phyloP scores from a whole-genome alignment of 768 basidiomycete genomes.

The Chalciporus chontae region DNA sequence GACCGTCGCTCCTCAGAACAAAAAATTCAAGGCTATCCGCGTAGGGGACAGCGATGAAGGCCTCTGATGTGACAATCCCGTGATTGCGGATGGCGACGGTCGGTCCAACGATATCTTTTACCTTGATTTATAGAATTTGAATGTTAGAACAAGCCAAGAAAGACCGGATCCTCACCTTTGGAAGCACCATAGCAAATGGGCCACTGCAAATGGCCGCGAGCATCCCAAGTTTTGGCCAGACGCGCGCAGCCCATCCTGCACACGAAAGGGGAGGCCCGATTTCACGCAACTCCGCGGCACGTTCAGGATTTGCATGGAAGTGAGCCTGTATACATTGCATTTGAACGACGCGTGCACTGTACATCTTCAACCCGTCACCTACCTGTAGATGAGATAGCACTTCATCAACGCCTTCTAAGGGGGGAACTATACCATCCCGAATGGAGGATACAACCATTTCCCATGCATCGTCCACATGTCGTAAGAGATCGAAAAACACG shows the following conservation, averaged over 20 bases:
- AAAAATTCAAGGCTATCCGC: slow-evolving; percentile 1
- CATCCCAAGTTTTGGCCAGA: slow-evolving; percentile 8
- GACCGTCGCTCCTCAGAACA: slow-evolving; percentile 3
- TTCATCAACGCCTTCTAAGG: slow-evolving; percentile 5
- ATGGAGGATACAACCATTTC: slow-evolving; percentile 14
- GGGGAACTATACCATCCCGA: slow-evolving; percentile 12
- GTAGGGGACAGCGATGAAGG: not conserved
- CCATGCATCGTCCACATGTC: slow-evolving; percentile 7
- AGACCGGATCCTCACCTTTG: slow-evolving; percentile 7
- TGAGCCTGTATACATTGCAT: slow-evolving; percentile 2
- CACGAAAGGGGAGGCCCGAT: slow-evolving; percentile 11
- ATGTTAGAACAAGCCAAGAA: not conserved
- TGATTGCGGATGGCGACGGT: not conserved
- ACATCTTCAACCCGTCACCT: not conserved
- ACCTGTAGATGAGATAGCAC: slow-evolving; percentile 14
- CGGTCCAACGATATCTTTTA: not conserved
- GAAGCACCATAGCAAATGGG: slow-evolving; percentile 5
- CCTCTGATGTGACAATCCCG: slow-evolving; percentile 1
- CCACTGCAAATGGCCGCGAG: slow-evolving; percentile 10
- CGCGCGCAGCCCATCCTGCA: slow-evolving; percentile 17
- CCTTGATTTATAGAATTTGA: not conserved
- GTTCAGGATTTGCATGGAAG: slow-evolving; percentile 11
- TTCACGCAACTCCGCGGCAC: slow-evolving; percentile 15
- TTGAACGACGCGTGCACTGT: too few species aligned
- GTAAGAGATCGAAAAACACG: slow-evolving; percentile 6